Percentiles rank a stretch among this genome's conserved stretches.
Conservation (phyloP, 352 stramenopile species). For the Pythium pyrilobum region DNA sequence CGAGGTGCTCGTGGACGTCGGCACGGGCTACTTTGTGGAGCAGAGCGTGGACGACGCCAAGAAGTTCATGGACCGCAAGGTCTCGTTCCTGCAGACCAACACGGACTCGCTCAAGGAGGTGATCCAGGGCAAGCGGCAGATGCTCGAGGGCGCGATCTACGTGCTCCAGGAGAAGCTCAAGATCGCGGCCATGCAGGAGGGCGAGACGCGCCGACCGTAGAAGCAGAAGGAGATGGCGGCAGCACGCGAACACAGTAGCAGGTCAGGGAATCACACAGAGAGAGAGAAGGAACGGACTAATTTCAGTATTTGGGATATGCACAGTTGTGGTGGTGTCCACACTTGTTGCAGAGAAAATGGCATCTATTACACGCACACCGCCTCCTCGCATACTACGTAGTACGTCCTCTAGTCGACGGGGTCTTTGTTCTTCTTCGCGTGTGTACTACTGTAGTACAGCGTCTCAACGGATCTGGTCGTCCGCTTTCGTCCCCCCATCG, state of each 20-base stretch:
- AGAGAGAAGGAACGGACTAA: too few relatives aligned
- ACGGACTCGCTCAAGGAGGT: conserved; percentile 90
- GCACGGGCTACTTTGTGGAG: conserved; percentile 94
- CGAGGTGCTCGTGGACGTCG: conserved; percentile 92
- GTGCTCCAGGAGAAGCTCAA: conserved; percentile 86
- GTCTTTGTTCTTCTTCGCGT: too few relatives aligned
- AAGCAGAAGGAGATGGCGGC: not conserved
- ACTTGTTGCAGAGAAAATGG: too few relatives aligned
- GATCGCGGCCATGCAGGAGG: conserved; percentile 24
- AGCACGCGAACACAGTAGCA: not conserved
- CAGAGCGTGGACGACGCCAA: conserved; percentile 86
- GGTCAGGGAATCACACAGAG: too few relatives aligned
- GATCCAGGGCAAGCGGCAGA: conserved; percentile 74
- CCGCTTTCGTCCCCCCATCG: too few relatives aligned
- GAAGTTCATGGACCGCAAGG: conserved; percentile 90
- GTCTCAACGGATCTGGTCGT: too few relatives aligned
- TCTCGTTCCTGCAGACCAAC: conserved; percentile 91
- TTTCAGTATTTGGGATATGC: too few relatives aligned
- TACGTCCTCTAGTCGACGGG: too few relatives aligned
- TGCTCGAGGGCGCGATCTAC: conserved; percentile 74
- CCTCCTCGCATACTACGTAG: too few relatives aligned
- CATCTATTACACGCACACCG: too few relatives aligned
- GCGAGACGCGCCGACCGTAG: conserved; percentile 14
- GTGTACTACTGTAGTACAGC: too few relatives aligned
- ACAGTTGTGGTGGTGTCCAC: too few relatives aligned